These are phyloP conservation scores for Gnomoniopsis sp. DNA, from an alignment of 2,329 filamentous ascomycete genomes.

Conservation along the genomic window DNA sequence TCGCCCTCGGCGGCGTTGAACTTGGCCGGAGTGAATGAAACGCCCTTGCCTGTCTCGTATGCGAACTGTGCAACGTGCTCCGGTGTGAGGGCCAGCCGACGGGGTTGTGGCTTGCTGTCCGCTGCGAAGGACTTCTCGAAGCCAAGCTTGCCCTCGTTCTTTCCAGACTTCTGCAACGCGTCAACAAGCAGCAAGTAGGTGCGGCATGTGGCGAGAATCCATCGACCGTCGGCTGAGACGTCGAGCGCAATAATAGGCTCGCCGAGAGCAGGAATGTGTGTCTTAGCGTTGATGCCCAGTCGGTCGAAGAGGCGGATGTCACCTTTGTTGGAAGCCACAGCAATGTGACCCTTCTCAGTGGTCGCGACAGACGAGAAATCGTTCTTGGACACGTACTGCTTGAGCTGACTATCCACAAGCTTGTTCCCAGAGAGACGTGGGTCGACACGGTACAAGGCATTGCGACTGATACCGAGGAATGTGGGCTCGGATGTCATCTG, in stretches of 20 bases:
- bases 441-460: conserved; percentile 90
- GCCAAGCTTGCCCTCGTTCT: conserved; percentile 96
- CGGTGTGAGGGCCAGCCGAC: conserved; percentile 82
- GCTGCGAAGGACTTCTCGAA: conserved; percentile 93
- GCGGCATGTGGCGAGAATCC: conserved; percentile 89
- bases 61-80: conserved; percentile 96
- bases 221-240: conserved; percentile 91
- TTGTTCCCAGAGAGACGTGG: conserved; percentile 88
- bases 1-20: conserved; percentile 86
- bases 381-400: conserved; percentile 96
- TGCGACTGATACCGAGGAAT: conserved; percentile 88
- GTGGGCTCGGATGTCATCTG: conserved; percentile 96
- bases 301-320: conserved; percentile 95
- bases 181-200: conserved; percentile 96
- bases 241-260: conserved; percentile 94
- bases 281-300: conserved; percentile 95
- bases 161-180: conserved; percentile 83
- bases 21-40: conserved; percentile 85
- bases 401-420: conserved; percentile 86
- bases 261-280: conserved; percentile 89
- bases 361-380: conserved; percentile 94
- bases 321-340: conserved; percentile 95
- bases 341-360: conserved; percentile 94
- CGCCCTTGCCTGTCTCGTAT: conserved; percentile 83
- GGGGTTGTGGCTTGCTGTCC: conserved; percentile 88